Base-by-base conservation (phyloP, 2,329 filamentous ascomycete genomes). In the Fusarium buharicum region DNA sequence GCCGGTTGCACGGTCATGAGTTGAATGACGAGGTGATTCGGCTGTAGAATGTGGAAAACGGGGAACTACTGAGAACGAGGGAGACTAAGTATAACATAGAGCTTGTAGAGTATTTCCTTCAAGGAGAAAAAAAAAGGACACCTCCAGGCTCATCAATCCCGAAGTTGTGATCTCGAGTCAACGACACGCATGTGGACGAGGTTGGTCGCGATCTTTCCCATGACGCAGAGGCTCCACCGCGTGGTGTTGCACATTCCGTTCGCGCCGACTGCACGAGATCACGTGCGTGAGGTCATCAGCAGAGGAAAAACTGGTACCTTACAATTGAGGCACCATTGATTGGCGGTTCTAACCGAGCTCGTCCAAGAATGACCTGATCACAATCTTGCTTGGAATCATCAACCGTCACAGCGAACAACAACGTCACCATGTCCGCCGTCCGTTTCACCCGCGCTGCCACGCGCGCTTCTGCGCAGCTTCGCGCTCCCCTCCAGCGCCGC, bases 401-500 rank as follows among this genome's bases (percentile, higher is more conserved):
- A 67, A 69, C 49, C 47, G 62, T 56, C 64, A 67, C 64, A 59
- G 47, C 57, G 66, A 67, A 68, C 66, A 65, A 67, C 72, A 58
- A 67, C 68, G 53, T 64, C 62, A 83, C 74, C 55, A 92, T 92
- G 90, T 81, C 88, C 71, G 78, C 85, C 73, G 84, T 86, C 77
- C 86, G 87, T 76, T 74, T 87, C 67, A 73, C 86, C 74, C 88
- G 88, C 74, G 77, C 82, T 62, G 80, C 85, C 66, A 86, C 87
- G 81, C 89, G 88, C 78, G 78, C 86, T 70, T 77, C 81, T 68
- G 81, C 84, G 71, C 86, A 85, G 78, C 76, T 87, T 70, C 86
- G 86, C 73, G 78, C 77, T 64, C 78, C 82, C 64, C 79, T 82
- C 71, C 90, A 91, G 83, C 88, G 90, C 78, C 89, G 89, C 72